Percentiles rank a stretch among this genome's conserved stretches.
These are phyloP conservation scores for Cnidoscolus chayamansa DNA, from an alignment of 441 rosid species.

Conservation along the genomic window DNA sequence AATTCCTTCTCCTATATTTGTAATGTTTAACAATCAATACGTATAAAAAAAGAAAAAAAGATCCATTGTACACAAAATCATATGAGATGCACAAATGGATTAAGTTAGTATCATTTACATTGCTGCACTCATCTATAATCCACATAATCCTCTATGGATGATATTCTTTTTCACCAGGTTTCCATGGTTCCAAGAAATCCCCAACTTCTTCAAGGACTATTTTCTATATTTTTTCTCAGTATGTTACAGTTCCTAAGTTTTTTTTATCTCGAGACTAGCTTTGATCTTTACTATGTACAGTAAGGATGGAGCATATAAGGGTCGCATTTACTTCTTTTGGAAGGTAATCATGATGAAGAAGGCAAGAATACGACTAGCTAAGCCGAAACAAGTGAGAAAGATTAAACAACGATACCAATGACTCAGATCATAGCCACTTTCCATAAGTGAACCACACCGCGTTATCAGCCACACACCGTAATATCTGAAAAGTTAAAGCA, in stretches of 20 bases:
- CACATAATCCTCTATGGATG: not conserved
- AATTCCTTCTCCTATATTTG: not conserved
- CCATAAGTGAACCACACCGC: constrained; percentile 72
- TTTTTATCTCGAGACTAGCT: not conserved
- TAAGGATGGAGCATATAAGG: constrained; percentile 4
- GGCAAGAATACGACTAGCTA: constrained; percentile 54
- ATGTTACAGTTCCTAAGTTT: not conserved
- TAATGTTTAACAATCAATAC: not conserved
- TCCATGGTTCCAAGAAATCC: not conserved
- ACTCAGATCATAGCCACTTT: constrained; percentile 60
- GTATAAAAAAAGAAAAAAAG: not conserved
- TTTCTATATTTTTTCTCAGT: not conserved
- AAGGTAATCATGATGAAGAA: constrained; percentile 56
- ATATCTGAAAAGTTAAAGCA: constrained; percentile 41
- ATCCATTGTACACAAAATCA: not conserved
- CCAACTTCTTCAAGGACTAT: not conserved
- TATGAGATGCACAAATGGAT: not conserved
- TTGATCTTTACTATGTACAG: constrained; percentile 24
- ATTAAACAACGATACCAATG: constrained; percentile 57
- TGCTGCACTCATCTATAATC: not conserved
- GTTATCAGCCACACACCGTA: constrained; percentile 93
- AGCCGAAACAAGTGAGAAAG: constrained; percentile 48
- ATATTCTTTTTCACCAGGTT: not conserved
- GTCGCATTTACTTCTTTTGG: constrained; percentile 48
- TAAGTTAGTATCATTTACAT: too few relatives aligned